Percentiles rank a stretch among this genome's conserved stretches.
Evolutionary conservation across 176 grass and related monocot species (phyloP).

Genomic region (Alloteropsis semialata): DNA sequence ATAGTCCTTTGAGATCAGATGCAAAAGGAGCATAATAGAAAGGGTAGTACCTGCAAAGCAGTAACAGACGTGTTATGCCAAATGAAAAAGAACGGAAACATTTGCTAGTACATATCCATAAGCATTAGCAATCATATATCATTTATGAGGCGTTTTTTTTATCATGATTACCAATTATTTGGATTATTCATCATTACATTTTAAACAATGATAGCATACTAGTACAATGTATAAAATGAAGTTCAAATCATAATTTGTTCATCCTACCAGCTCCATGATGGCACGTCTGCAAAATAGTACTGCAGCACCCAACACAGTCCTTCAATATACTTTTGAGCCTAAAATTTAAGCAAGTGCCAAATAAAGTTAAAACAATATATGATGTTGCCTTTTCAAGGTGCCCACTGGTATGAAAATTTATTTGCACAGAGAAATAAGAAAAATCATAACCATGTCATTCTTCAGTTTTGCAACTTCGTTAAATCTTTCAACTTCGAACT

Average conservation of each 20-base stretch:
- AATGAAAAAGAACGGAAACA: not conserved
- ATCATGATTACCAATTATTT: not conserved
- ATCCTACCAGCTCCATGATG: conserved; percentile 72
- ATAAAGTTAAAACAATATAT: not conserved
- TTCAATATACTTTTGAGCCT: conserved; percentile 68
- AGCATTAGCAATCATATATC: not conserved
- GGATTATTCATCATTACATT: not conserved
- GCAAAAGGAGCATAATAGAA: conserved; percentile 54
- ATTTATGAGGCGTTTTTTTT: not conserved
- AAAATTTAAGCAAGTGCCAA: conserved; percentile 24
- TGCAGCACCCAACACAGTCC: conserved; percentile 62
- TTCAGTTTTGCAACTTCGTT: conserved; percentile 38
- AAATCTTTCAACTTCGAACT: conserved; percentile 33
- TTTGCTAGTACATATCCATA: not conserved
- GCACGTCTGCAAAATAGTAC: conserved; percentile 53
- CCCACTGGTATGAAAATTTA: not conserved
- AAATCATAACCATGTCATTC: conserved; percentile 39
- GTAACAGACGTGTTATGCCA: not conserved
- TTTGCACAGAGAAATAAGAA: conserved; percentile 16
- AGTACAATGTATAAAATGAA: not conserved
- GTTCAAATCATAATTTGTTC: not conserved
- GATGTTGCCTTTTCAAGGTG: not conserved
- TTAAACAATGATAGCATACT: not conserved
- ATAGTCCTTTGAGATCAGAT: conserved; percentile 57
- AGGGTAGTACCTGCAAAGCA: conserved; percentile 54